Conservation (phyloP, 2,329 filamentous ascomycete species). For the Diaporthe longicolla region DNA sequence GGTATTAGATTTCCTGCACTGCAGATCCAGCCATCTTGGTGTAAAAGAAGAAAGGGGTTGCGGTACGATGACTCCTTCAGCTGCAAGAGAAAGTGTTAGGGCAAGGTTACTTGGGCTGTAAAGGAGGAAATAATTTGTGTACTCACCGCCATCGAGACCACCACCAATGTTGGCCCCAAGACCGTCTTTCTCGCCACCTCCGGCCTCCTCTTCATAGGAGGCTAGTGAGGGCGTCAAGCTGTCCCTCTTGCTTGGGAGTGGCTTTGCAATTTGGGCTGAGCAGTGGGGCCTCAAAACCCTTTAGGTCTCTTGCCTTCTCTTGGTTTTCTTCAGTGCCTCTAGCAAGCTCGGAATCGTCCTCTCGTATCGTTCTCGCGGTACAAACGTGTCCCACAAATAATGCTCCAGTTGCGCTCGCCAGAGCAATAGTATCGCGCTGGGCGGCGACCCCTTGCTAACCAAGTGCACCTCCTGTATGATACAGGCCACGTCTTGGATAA, state of each 20-base stretch:
- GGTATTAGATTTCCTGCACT: conserved; percentile 12
- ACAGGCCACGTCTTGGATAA: background rate
- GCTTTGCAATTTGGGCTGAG: no score
- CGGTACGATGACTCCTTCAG: conserved; percentile 2
- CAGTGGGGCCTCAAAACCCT: no score
- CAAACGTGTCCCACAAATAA: no score
- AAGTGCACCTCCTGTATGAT: background rate
- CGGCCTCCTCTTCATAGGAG: background rate
- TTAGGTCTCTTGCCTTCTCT: no score
- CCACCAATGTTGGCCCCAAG: conserved; percentile 7
- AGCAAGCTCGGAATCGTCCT: no score
- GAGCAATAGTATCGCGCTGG: no score
- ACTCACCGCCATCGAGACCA: conserved; percentile 17
- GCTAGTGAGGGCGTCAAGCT: no score
- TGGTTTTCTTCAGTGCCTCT: no score
- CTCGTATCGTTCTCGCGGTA: no score
- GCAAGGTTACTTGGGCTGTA: background rate
- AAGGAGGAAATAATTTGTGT: background rate
- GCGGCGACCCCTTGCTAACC: no score
- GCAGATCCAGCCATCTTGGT: conserved; percentile 33
- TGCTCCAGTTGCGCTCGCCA: no score
- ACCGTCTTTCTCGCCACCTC: conserved; percentile 13
- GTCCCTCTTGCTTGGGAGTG: no score
- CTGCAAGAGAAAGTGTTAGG: background rate
- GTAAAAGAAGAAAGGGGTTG: conserved; percentile 24